Base-by-base conservation (phyloP, 306 rosid genomes). In the Biancaea sappan region DNA sequence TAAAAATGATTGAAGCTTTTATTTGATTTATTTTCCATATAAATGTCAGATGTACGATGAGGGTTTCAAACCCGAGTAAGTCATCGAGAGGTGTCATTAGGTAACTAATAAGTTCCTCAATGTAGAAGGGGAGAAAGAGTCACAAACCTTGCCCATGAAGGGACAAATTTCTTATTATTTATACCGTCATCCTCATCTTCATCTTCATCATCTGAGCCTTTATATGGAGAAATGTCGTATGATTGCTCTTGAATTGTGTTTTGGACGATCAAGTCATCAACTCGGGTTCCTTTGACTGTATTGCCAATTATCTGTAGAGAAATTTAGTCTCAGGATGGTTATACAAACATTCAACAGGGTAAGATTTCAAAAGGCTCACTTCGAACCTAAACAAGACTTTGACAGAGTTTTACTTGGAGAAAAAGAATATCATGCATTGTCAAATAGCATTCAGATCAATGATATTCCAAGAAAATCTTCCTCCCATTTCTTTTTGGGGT, bases 61-160 rank as follows among this genome's bases (percentile, higher is more conserved):
- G 38, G 48, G 56, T 72, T 54, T 47, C 34, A 61, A 22, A 62
- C 65, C 53, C 1, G 12, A 10, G 24, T 14, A 66, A 22, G 12
- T 44, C 26, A 37, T 31, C 52, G 15, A 70, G 64, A 64, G 12
- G 38, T 26, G 2, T 15, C 41, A 15, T 69, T 8, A 79, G 29
- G 65, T 21, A 19, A 38, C 1, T 14, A 50, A 32, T 46, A 26
- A 22, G n/a, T 37, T 53, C 37, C 28, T 29, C 59, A 60, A 35
- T 14, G 48, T 48, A 28, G 50, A 19, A 19, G 9, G 9, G 25
- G 59, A 54, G 28, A 63, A 50, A 47, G 8, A 71, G 65, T 74
- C 41, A 70, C 85, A 59, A 84, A 95, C 98, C 97, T 92, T 72
- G 99, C 90, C 98, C 98, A 92, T 44, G 91, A 79, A 74, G 98